A percentile compares a stretch with the other conserved stretches of the same genome.
Conservation (phyloP, 164 flowering plant species). For the Amborella trichopoda region DNA sequence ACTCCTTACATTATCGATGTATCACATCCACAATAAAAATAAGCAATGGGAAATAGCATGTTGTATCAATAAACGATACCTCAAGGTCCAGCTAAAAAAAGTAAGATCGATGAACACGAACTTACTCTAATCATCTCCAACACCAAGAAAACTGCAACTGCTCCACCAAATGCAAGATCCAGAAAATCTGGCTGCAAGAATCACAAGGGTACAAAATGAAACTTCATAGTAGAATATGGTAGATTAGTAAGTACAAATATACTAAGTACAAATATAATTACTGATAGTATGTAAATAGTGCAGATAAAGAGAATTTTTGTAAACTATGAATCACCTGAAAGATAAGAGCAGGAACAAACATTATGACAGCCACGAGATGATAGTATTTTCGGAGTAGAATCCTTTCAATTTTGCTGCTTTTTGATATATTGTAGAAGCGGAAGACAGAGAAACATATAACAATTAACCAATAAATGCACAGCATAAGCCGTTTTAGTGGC, state of each 20-base stretch:
- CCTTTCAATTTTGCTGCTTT: slow-evolving; percentile 77
- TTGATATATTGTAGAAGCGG: slow-evolving; percentile 75
- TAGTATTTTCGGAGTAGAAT: slow-evolving; percentile 94
- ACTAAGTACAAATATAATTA: too few relatives aligned
- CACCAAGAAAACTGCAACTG: slow-evolving; percentile 77
- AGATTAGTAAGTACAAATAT: too few relatives aligned
- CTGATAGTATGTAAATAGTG: too few relatives aligned
- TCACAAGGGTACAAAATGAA: background rate
- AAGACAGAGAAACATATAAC: slow-evolving; percentile 57
- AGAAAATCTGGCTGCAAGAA: slow-evolving; percentile 73
- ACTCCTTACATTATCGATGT: too few relatives aligned
- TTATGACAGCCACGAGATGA: slow-evolving; percentile 86
- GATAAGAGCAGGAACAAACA: slow-evolving; percentile 89
- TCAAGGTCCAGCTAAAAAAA: too few relatives aligned
- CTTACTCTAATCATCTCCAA: slow-evolving; percentile 94
- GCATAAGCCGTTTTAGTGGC: slow-evolving; percentile 53
- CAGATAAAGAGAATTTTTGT: too few relatives aligned
- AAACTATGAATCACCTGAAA: slow-evolving; percentile 45
- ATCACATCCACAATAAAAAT: too few relatives aligned
- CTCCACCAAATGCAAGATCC: slow-evolving; percentile 89
- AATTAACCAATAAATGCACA: slow-evolving; percentile 70
- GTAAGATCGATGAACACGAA: too few relatives aligned
- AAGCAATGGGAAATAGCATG: too few relatives aligned
- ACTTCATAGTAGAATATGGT: too few relatives aligned
- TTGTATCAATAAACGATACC: too few relatives aligned